phyloP scores from a whole-genome alignment of 768 basidiomycete genomes.

The Dioszegia crocea region DNA sequence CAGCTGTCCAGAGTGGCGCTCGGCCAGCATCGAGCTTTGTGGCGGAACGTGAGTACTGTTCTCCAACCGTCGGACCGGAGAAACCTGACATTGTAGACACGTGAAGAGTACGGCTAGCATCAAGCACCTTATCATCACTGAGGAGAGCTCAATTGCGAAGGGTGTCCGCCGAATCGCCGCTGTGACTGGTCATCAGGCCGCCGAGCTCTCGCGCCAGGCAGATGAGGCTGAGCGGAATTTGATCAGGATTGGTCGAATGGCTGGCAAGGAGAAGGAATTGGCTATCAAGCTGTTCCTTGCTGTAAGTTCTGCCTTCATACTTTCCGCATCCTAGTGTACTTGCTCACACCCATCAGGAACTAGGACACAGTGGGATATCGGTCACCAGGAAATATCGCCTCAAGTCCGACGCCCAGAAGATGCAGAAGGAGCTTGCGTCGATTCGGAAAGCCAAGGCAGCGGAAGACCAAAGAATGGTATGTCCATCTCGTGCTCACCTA shows the following conservation, averaged over 20 bases:
- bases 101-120: conserved; percentile 96
- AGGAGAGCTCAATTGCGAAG: conserved; percentile 96
- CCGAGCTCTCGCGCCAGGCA: conserved; percentile 68
- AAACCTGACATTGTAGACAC: conserved; percentile 59
- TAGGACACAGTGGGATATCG: conserved; percentile 83
- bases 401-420: conserved; percentile 64
- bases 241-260: conserved; percentile 58
- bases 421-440: conserved; percentile 81
- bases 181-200: conserved; percentile 89
- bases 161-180: conserved; percentile 92
- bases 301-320: conserved; percentile 25
- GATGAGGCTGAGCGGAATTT: conserved; percentile 62
- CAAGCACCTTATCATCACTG: conserved; percentile 89
- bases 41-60: conserved; percentile 78
- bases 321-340: not conserved
- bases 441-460: conserved; percentile 75
- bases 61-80: not conserved
- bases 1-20: conserved; percentile 82
- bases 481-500: conserved; percentile 21
- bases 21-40: conserved; percentile 92
- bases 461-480: conserved; percentile 71
- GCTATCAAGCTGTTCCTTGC: conserved; percentile 67
- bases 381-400: conserved; percentile 74
- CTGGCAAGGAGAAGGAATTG: conserved; percentile 75
- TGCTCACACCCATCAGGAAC: conserved; percentile 58